Evolutionary conservation across 108 stramenopile genomes (phyloP), one percentile per base, ranked within the genome.

Genomic region (Cyclotella kingstonii): DNA sequence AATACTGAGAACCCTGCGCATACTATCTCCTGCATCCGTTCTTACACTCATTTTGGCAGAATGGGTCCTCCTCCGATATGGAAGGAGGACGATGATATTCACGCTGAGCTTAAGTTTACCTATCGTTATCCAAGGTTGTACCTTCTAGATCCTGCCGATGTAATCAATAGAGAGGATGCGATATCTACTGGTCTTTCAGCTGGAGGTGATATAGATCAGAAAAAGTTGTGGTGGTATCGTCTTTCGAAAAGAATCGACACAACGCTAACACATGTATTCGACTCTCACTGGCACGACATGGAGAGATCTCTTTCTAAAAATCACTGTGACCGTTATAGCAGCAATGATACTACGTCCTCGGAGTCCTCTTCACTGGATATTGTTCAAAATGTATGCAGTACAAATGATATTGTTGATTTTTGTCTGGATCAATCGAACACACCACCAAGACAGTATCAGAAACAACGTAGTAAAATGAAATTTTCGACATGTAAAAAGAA

Each of bases 81-180:
- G 70, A 28, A 23, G 3, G 21, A 28, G 22, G 42, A 22, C 34
- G 36, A 62, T 23, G 28, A 21, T 21, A 40, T 63, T 29, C 40
- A 71, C 43, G n/a, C 54, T 3, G 70, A 71, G 41, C 41, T 71
- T 23, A 28, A 45, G 22, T 40, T 15, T 23, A 71, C 61, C 6
- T 71, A 71, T 29, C 21, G 46, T 21, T 71, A 28, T 23, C 70
- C 70, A 5, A 31, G 70, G 47, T 47, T 71, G 21, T 63, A 49
- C 29, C 38, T 61, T 0, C 39, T 42, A 26, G 62, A 71, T 63
- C 70, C 70, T 19, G 33, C 48, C 49, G 14, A 41, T 10, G 28
- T 71, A 7, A 35, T 45, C 47, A 54, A 19, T 0, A 22, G 49
- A n/a, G 18, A 23, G 18, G 34, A 56, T 15, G 9, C 5, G 0